phyloP scores from a whole-genome alignment of 1,284 basidiomycete genomes.

The Ceratobasidium papillatum region DNA sequence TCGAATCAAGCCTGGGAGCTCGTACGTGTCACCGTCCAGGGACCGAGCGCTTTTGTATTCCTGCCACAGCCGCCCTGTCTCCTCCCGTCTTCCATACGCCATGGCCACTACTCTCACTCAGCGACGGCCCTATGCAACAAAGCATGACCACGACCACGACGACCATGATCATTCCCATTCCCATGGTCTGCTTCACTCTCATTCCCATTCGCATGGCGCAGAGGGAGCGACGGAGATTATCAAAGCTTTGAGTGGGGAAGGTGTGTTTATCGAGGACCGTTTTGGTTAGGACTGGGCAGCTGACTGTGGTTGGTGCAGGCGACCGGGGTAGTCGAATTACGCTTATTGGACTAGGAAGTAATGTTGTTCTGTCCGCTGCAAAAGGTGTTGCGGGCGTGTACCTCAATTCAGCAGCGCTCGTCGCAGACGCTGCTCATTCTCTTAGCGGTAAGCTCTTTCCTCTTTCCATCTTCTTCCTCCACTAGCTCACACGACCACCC shows the following conservation, averaged over 20 bases:
- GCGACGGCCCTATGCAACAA: constrained; percentile 18
- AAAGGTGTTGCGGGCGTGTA: constrained; percentile 90
- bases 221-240: constrained; percentile 39
- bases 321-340: constrained; percentile 87
- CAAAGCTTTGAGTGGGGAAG: constrained; percentile 31
- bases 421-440: constrained; percentile 97
- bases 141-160: constrained; percentile 64
- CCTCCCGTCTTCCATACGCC: constrained; percentile 12
- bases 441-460: constrained; percentile 70
- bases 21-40: constrained; percentile 32
- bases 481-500: background rate
- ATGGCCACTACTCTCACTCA: constrained; percentile 20
- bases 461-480: constrained; percentile 41
- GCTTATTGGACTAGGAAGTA: constrained; percentile 85
- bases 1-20: constrained; percentile 3
- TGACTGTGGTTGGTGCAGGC: constrained; percentile 54
- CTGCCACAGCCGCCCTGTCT: constrained; percentile 17
- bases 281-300: constrained; percentile 34
- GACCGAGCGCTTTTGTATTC: constrained; percentile 24
- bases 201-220: constrained; percentile 31
- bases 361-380: constrained; percentile 80
- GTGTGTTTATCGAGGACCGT: background rate
- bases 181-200: constrained; percentile 57
- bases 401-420: constrained; percentile 86
- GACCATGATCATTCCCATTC: constrained; percentile 70